Evolutionary conservation across 768 basidiomycete genomes (phyloP).

Genomic region (Boletus reticulatus): DNA sequence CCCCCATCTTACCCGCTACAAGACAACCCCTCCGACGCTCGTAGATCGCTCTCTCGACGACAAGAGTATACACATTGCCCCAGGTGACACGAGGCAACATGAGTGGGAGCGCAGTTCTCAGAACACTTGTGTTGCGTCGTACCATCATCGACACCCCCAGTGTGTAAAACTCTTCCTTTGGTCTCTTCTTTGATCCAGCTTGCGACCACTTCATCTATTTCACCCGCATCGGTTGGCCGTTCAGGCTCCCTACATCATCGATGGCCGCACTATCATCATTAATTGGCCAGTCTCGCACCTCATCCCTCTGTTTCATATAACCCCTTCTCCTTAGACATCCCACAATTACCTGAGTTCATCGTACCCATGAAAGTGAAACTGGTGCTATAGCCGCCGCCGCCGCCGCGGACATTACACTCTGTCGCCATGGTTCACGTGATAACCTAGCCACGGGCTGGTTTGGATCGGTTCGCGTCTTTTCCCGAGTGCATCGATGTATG

Average conservation of each 20-base stretch:
- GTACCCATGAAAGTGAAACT: not conserved
- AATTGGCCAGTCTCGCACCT: not conserved
- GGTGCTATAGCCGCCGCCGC: not conserved
- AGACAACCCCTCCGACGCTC: not conserved
- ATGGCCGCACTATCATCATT: not conserved
- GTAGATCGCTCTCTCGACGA: not conserved
- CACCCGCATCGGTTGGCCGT: not conserved
- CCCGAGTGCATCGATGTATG: conserved; percentile 5
- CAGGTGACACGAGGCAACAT: conserved; percentile 20
- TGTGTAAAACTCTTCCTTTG: too few species aligned
- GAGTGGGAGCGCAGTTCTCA: conserved; percentile 49
- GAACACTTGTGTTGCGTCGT: conserved; percentile 35
- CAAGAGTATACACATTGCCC: not conserved
- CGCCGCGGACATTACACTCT: not conserved
- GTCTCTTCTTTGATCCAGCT: not conserved
- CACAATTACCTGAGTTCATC: conserved; percentile 9
- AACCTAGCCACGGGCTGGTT: not conserved
- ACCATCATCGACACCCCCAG: not conserved
- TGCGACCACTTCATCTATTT: too few species aligned
- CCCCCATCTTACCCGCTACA: not conserved
- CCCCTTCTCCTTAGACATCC: not conserved
- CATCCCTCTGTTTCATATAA: not conserved
- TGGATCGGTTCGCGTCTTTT: conserved; percentile 3
- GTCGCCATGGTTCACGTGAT: not conserved
- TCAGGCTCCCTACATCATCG: not conserved